A percentile compares a stretch with the other conserved stretches of the same genome.
These are phyloP conservation scores for Stephanodiscus minutulus DNA, from an alignment of 108 stramenopile genomes.

Conservation along the genomic window DNA sequence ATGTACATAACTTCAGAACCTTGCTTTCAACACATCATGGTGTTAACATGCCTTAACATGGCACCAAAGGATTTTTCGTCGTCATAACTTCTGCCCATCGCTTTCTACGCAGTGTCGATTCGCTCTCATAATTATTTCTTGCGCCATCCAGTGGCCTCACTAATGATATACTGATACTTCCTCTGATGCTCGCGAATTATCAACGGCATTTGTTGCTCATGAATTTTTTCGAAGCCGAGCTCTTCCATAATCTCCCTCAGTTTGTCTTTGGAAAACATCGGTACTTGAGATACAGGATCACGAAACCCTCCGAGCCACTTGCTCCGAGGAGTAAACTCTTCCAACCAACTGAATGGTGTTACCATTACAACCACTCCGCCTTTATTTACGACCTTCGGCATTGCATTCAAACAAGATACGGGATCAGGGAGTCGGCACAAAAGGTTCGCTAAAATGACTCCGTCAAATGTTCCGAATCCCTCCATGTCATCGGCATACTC, in stretches of 20 bases:
- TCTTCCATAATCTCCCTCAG: slow-evolving; percentile 76
- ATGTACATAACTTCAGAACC: too few species aligned
- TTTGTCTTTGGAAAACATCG: slow-evolving; percentile 74
- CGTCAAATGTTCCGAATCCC: slow-evolving; percentile 85
- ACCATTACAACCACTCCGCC: slow-evolving; percentile 91
- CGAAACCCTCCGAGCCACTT: slow-evolving; percentile 85
- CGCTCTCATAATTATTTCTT: slow-evolving; percentile 31
- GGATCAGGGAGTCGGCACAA: slow-evolving; percentile 92
- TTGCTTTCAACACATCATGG: too few species aligned
- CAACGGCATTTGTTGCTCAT: slow-evolving; percentile 85
- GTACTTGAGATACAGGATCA: slow-evolving; percentile 68
- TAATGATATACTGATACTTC: slow-evolving; percentile 95
- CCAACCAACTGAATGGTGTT: slow-evolving; percentile 92
- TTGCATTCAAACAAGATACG: slow-evolving; percentile 73
- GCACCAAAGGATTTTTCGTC: not conserved
- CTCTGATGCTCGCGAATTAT: slow-evolving; percentile 93
- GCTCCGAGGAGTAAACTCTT: slow-evolving; percentile 86
- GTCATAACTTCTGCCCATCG: not conserved
- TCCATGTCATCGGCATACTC: slow-evolving; percentile 50
- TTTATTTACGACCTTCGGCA: slow-evolving; percentile 75
- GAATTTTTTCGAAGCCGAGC: slow-evolving; percentile 84
- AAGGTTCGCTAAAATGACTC: slow-evolving; percentile 88
- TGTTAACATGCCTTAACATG: too few species aligned
- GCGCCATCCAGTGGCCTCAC: slow-evolving; percentile 89
- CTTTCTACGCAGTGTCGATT: not conserved